phyloP scores from a whole-genome alignment of 805 yeast genomes.

The Millerago galiae region DNA sequence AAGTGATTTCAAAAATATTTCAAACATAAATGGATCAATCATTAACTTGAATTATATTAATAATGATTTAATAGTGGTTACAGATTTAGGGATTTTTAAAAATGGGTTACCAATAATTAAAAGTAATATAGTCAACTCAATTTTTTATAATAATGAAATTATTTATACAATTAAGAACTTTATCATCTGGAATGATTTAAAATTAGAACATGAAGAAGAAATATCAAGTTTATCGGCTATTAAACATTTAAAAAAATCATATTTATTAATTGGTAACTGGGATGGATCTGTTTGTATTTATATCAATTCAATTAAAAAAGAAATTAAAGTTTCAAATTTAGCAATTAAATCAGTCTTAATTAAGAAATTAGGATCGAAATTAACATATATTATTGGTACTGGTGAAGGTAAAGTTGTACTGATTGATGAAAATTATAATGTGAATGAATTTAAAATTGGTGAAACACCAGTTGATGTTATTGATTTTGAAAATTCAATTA shows the following conservation, averaged over 20 bases:
- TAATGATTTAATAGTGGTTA: constrained; percentile 5
- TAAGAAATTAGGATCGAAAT: constrained; percentile 4
- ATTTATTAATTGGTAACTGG: constrained; percentile 20
- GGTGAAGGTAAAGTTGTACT: constrained; percentile 18
- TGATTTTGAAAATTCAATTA: constrained; percentile 6
- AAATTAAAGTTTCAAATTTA: constrained; percentile 1
- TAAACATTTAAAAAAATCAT: neutral
- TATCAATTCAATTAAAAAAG: constrained; percentile 6
- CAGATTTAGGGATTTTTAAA: constrained; percentile 18
- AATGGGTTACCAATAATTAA: constrained; percentile 5
- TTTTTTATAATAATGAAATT: neutral
- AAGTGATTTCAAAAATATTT: constrained; percentile 6
- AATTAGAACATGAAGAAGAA: constrained; percentile 9
- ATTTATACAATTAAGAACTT: neutral
- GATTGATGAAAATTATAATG: neutral
- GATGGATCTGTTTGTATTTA: constrained; percentile 14
- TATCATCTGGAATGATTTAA: constrained; percentile 1
- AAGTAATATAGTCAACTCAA: neutral
- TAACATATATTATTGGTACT: constrained; percentile 16
- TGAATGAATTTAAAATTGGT: constrained; percentile 12
- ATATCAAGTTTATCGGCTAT: constrained; percentile 10
- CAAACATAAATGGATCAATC: constrained; percentile 12
- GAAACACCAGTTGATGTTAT: constrained; percentile 20
- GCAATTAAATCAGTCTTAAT: constrained; percentile 16
- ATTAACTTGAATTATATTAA: constrained; percentile 9